phyloP scores from a whole-genome alignment of 2,329 filamentous ascomycete genomes.

The Penicillium decumbens region DNA sequence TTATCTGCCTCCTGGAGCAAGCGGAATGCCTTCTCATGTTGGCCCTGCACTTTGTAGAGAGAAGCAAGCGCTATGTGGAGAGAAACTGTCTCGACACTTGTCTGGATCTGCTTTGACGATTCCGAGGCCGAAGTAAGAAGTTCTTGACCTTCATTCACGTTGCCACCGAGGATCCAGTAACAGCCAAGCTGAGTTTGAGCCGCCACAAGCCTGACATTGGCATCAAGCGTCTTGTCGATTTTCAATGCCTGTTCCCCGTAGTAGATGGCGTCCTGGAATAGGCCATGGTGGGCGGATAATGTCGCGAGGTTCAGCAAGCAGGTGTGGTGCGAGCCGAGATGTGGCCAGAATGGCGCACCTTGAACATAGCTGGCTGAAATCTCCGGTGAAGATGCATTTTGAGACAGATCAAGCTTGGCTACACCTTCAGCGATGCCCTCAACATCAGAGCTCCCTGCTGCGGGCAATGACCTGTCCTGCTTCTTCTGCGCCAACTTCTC shows the following conservation, averaged over 20 bases:
- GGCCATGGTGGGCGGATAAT: constrained; percentile 76
- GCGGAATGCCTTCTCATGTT: constrained; percentile 46
- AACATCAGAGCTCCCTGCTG: constrained; percentile 28
- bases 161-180: constrained; percentile 49
- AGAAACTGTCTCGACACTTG: constrained; percentile 52
- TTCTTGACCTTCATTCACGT: constrained; percentile 50
- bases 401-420: constrained; percentile 38
- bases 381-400: constrained; percentile 30
- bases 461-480: constrained; percentile 25
- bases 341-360: constrained; percentile 71
- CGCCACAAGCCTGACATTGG: constrained; percentile 51
- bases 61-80: constrained; percentile 43
- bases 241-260: constrained; percentile 80
- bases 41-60: constrained; percentile 46
- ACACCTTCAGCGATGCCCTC: constrained; percentile 38
- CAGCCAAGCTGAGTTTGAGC: constrained; percentile 46
- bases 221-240: constrained; percentile 64
- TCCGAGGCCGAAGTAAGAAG: constrained; percentile 56
- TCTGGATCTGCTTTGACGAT: constrained; percentile 47
- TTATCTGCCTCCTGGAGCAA: constrained; percentile 49
- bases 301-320: constrained; percentile 69
- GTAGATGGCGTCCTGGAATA: constrained; percentile 82
- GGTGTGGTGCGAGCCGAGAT: constrained; percentile 69
- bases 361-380: constrained; percentile 46
- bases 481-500: constrained; percentile 43